Conservation (phyloP, 371 early-diverging fungal species). For the Mucor velutinosus region DNA sequence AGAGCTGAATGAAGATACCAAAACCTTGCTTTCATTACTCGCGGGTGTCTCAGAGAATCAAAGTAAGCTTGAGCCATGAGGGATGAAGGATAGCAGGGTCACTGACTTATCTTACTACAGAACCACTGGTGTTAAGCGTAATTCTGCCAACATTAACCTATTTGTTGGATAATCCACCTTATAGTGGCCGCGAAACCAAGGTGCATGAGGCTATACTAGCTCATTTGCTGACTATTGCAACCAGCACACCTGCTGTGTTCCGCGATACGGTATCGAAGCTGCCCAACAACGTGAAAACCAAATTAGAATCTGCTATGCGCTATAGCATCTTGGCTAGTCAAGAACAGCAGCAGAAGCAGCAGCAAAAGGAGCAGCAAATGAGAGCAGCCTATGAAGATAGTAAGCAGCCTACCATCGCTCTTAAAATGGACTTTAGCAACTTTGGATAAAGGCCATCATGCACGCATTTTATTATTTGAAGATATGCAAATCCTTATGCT, state of each 20-base stretch:
- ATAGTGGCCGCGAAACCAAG: constrained; percentile 20
- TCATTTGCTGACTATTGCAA: constrained; percentile 44
- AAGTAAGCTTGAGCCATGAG: constrained; percentile 34
- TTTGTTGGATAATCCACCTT: constrained; percentile 41
- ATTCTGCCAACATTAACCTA: constrained; percentile 44
- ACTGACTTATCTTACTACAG: constrained; percentile 11
- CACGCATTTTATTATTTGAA: too few species aligned
- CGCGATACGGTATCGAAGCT: constrained; percentile 38
- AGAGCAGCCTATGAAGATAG: constrained; percentile 28
- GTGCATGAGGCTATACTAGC: constrained; percentile 37
- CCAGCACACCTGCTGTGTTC: constrained; percentile 38
- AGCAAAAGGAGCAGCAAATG: constrained; percentile 31
- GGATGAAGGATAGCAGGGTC: not conserved
- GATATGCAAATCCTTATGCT: not conserved
- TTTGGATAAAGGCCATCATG: constrained; percentile 23
- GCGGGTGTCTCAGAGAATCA: constrained; percentile 34
- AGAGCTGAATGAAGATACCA: constrained; percentile 43
- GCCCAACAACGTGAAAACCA: constrained; percentile 29
- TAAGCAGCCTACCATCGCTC: constrained; percentile 53
- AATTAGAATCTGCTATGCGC: constrained; percentile 51
- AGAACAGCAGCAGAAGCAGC: constrained; percentile 37
- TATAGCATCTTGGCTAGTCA: constrained; percentile 45
- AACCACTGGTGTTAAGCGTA: constrained; percentile 27
- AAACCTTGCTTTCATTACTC: constrained; percentile 39
- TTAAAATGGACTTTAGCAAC: constrained; percentile 59